These are phyloP conservation scores for Metschnikowia hibisci DNA, from an alignment of 805 yeast species.

Conservation along the genomic window DNA sequence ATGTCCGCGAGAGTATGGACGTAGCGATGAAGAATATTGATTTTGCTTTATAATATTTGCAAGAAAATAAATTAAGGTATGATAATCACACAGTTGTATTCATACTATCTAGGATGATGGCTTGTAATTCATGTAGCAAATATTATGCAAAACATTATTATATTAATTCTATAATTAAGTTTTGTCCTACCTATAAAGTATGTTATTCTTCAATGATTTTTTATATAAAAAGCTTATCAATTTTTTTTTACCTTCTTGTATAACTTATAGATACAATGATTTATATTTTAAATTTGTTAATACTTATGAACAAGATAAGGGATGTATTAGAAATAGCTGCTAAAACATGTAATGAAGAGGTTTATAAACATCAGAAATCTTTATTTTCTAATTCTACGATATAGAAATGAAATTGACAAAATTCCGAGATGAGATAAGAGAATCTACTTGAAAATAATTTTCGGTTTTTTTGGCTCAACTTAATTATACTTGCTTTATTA, in stretches of 20 bases:
- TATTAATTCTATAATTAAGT: too few species aligned
- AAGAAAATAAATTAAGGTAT: too few species aligned
- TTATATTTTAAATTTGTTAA: not conserved
- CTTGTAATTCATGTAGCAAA: not conserved
- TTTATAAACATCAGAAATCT: too few species aligned
- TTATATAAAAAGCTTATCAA: too few species aligned
- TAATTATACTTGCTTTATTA: too few species aligned
- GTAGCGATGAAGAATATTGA: not conserved
- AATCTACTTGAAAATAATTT: too few species aligned
- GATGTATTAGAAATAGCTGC: too few species aligned
- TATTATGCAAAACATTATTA: not conserved
- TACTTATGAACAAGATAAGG: not conserved
- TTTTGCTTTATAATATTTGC: not conserved
- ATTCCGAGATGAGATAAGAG: too few species aligned
- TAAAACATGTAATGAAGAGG: too few species aligned
- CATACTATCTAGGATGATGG: not conserved
- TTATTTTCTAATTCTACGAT: too few species aligned
- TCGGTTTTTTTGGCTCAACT: too few species aligned
- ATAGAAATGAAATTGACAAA: too few species aligned
- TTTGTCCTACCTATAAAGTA: not conserved
- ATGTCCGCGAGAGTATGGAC: not conserved
- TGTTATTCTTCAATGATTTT: not conserved
- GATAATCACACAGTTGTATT: not conserved
- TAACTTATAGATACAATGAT: not conserved
- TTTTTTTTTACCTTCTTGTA: not conserved